Conservation (phyloP, 768 basidiomycete species). For the Multifurca ochricompacta region DNA sequence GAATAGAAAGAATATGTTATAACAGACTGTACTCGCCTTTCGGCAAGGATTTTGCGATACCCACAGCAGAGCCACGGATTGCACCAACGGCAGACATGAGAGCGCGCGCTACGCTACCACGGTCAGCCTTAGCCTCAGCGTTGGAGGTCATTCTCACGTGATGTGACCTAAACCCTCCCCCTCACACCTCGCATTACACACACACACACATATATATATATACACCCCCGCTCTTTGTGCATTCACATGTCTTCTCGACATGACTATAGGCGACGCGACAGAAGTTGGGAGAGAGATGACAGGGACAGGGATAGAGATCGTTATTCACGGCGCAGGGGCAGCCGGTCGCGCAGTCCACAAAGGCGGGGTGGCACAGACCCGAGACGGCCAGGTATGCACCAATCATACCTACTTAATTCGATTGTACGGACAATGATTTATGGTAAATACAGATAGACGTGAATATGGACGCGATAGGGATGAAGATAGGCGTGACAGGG, state of each 20-base stretch:
- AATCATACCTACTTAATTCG: not conserved
- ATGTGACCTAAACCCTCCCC: not conserved
- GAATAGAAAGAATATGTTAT: not conserved
- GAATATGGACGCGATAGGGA: slow-evolving; percentile 16
- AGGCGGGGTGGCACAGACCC: slow-evolving; percentile 14
- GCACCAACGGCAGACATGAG: slow-evolving; percentile 8
- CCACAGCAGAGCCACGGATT: not conserved
- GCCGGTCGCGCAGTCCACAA: slow-evolving; percentile 23
- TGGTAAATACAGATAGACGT: slow-evolving; percentile 9
- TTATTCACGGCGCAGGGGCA: slow-evolving; percentile 18
- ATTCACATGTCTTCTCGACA: slow-evolving; percentile 31
- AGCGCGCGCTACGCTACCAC: too few species aligned
- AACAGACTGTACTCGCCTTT: not conserved
- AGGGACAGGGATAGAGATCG: slow-evolving; percentile 20
- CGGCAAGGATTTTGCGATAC: not conserved
- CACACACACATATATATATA: too few species aligned
- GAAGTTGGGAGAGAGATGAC: slow-evolving; percentile 26
- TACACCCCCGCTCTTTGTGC: too few species aligned
- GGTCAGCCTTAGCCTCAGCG: too few species aligned
- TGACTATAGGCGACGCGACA: slow-evolving; percentile 28
- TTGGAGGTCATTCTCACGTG: slow-evolving; percentile 9
- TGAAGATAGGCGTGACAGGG: slow-evolving; percentile 20
- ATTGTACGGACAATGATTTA: not conserved
- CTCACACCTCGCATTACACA: not conserved
- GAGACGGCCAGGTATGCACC: slow-evolving; percentile 16